Evolutionary conservation across 164 flowering plant genomes (phyloP).

Genomic region (Brasenia schreberi): DNA sequence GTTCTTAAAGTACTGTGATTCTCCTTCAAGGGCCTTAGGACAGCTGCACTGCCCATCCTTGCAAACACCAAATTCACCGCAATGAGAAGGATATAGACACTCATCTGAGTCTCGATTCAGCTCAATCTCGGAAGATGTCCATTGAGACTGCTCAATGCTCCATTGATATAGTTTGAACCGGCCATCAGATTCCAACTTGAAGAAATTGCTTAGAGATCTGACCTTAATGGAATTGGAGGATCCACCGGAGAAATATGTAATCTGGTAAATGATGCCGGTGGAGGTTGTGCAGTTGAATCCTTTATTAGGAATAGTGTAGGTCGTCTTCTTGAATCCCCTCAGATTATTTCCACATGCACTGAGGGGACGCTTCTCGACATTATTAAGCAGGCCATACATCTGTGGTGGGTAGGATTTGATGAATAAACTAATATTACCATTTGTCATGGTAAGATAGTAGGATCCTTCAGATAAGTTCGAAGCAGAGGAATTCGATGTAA

Average conservation of each 20-base stretch:
- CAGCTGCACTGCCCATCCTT: neutral
- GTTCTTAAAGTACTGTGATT: neutral
- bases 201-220: neutral
- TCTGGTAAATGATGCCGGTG: no score
- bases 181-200: neutral
- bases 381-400: neutral
- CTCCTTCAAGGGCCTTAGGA: neutral
- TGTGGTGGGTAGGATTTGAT: constrained; percentile 3
- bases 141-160: neutral
- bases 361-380: neutral
- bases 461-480: constrained; percentile 10
- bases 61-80: neutral
- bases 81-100: neutral
- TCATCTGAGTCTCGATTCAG: neutral
- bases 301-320: neutral
- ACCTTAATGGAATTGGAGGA: neutral
- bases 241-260: neutral
- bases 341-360: no score
- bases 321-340: neutral
- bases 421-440: neutral
- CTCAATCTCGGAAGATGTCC: neutral
- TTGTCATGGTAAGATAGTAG: constrained; percentile 4
- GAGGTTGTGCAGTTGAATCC: neutral
- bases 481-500: constrained; percentile 9
- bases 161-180: neutral